These are phyloP conservation scores for Gracilaria domingensis DNA, from an alignment of 23 red algal genomes.

Conservation along the genomic window DNA sequence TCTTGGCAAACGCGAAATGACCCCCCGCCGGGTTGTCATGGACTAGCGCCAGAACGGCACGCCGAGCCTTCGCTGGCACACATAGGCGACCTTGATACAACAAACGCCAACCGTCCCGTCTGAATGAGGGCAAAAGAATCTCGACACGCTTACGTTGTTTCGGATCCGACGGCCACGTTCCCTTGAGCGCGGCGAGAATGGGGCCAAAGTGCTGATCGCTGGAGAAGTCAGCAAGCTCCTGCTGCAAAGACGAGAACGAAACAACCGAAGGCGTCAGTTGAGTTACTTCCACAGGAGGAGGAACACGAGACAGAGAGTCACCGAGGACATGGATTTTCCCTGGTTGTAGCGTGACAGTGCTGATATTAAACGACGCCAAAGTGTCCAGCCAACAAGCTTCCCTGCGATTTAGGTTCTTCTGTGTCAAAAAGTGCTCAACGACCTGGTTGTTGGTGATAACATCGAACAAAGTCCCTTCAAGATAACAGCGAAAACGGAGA, in stretches of 20 bases:
- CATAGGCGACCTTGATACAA: conserved; percentile 22
- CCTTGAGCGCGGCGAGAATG: background rate
- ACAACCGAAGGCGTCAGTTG: too few species aligned
- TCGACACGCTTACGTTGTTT: background rate
- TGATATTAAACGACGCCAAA: background rate
- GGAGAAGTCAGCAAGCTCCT: background rate
- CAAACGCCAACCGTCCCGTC: background rate
- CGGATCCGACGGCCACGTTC: background rate
- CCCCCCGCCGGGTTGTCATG: background rate
- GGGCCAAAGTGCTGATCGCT: conserved; percentile 32
- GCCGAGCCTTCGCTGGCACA: background rate
- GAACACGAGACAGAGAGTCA: too few species aligned
- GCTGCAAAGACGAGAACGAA: background rate
- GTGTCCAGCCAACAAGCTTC: conserved; percentile 1
- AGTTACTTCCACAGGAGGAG: too few species aligned
- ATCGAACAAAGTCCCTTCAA: conserved; percentile 16
- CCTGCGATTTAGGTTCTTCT: background rate
- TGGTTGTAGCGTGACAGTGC: background rate
- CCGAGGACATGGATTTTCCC: conserved; percentile 31
- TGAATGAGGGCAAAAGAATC: background rate
- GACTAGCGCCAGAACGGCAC: background rate
- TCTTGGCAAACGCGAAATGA: conserved; percentile 16
- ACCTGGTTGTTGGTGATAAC: conserved; percentile 28
- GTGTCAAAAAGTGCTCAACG: background rate
- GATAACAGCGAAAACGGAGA: background rate